Conservation (phyloP, 208 protist species). For the Trypanosoma boissoni region DNA sequence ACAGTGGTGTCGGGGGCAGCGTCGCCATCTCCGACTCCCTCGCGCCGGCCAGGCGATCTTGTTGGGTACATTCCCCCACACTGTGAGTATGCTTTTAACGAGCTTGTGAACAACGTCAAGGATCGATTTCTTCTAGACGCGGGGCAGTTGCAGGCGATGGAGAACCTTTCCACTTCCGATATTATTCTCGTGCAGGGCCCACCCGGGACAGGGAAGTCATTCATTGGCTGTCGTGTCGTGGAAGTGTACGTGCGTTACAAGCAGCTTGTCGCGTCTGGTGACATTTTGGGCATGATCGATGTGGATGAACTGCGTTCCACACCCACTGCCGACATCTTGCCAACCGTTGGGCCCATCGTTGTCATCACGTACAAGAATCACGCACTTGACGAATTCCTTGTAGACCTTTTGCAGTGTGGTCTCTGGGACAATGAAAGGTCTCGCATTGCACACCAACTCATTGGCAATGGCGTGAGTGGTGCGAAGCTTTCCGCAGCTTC, state of each 20-base stretch:
- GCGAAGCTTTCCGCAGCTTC: too few species aligned
- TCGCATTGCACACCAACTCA: constrained; percentile 34
- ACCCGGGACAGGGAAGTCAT: constrained; percentile 95
- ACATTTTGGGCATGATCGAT: constrained; percentile 84
- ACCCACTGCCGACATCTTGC: constrained; percentile 51
- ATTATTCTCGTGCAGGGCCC: constrained; percentile 92
- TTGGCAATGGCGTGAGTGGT: too few species aligned
- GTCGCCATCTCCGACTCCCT: too few species aligned
- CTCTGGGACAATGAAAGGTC: constrained; percentile 67
- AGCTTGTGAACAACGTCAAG: constrained; percentile 62
- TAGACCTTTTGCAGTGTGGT: constrained; percentile 69
- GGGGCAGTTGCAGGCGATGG: constrained; percentile 77
- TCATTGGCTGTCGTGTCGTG: constrained; percentile 90
- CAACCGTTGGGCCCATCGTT: constrained; percentile 82
- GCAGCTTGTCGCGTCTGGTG: constrained; percentile 78
- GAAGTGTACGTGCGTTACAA: constrained; percentile 89
- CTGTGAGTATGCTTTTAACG: constrained; percentile 71
- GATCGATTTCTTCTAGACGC: constrained; percentile 63
- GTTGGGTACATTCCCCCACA: constrained; percentile 78
- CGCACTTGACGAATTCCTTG: constrained; percentile 93
- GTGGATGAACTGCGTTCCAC: constrained; percentile 59
- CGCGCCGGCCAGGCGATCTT: constrained; percentile 11
- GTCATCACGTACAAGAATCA: constrained; percentile 95
- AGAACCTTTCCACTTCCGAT: constrained; percentile 51
- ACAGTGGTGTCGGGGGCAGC: constrained; percentile 4